These are phyloP conservation scores for Spathaspora sp. DNA, from an alignment of 805 yeast genomes.

Conservation along the genomic window DNA sequence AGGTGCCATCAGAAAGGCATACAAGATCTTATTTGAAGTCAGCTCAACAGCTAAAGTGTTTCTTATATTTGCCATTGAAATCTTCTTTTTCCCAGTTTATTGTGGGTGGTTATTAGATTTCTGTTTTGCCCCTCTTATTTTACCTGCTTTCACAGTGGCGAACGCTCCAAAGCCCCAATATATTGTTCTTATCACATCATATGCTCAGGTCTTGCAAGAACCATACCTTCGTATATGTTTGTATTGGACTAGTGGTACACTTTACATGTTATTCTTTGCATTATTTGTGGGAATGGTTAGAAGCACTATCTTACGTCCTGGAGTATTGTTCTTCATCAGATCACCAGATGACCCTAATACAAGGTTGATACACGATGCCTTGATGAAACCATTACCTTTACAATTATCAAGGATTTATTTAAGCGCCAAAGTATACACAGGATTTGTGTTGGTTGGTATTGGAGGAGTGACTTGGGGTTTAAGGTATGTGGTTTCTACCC, in stretches of 20 bases:
- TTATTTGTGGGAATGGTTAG: slow-evolving; percentile 83
- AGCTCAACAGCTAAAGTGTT: slow-evolving; percentile 71
- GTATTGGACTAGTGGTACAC: slow-evolving; percentile 73
- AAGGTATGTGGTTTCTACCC: slow-evolving; percentile 21
- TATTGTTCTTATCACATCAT: slow-evolving; percentile 20
- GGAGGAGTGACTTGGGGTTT: slow-evolving; percentile 59
- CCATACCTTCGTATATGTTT: slow-evolving; percentile 19
- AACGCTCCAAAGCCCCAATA: slow-evolving; percentile 6
- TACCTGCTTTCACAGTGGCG: slow-evolving; percentile 11
- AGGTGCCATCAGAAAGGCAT: slow-evolving; percentile 50
- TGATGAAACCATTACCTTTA: slow-evolving; percentile 67
- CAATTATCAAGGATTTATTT: slow-evolving; percentile 72
- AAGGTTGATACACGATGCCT: slow-evolving; percentile 80
- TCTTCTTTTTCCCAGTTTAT: slow-evolving; percentile 78
- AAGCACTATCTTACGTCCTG: slow-evolving; percentile 69
- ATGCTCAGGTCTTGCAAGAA: slow-evolving; percentile 12
- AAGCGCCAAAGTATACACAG: slow-evolving; percentile 71
- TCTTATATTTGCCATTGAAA: slow-evolving; percentile 69
- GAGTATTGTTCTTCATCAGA: slow-evolving; percentile 86
- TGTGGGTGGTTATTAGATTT: slow-evolving; percentile 80
- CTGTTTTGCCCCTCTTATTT: slow-evolving; percentile 58
- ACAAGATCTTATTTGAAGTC: slow-evolving; percentile 50
- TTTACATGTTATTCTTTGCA: slow-evolving; percentile 85
- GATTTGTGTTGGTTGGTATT: slow-evolving; percentile 70
- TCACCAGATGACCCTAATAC: slow-evolving; percentile 94